A percentile compares a stretch with the other conserved stretches of the same genome.
phyloP scores from a whole-genome alignment of 2,329 filamentous ascomycete species.

The Penicillium sp. region DNA sequence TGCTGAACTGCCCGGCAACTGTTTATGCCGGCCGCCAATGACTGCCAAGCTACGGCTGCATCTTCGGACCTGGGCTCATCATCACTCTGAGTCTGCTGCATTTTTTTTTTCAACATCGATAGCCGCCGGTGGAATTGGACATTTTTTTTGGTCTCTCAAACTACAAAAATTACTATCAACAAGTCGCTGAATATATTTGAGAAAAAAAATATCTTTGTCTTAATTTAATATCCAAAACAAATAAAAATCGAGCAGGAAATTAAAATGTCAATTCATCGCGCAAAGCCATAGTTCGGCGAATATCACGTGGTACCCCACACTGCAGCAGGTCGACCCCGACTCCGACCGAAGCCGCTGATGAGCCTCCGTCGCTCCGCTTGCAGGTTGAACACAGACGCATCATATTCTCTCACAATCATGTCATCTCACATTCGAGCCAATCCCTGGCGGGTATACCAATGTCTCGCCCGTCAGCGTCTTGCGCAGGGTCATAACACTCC shows the following conservation, averaged over 20 bases:
- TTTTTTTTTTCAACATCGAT: too few species aligned
- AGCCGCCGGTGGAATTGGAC: too few species aligned
- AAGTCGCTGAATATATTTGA: too few species aligned
- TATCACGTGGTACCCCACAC: constrained; percentile 22
- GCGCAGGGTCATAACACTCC: background rate
- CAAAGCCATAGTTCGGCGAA: constrained; percentile 9
- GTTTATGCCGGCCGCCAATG: too few species aligned
- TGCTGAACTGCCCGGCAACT: too few species aligned
- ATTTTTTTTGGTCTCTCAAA: too few species aligned
- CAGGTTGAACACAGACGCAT: background rate
- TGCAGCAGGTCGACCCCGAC: constrained; percentile 3
- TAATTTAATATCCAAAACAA: too few species aligned
- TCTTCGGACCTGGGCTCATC: too few species aligned
- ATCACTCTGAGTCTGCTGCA: too few species aligned
- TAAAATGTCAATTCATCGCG: background rate
- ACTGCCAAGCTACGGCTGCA: too few species aligned
- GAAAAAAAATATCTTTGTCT: background rate
- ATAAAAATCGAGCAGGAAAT: background rate
- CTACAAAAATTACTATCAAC: too few species aligned
- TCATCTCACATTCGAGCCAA: constrained; percentile 13
- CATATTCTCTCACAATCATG: constrained; percentile 11
- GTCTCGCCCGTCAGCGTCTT: constrained; percentile 18
- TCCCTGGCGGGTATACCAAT: constrained; percentile 27
- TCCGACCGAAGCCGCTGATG: constrained; percentile 8
- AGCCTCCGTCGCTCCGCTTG: too few species aligned